A percentile compares a stretch with the other conserved stretches of the same genome.
phyloP scores from a whole-genome alignment of 108 stramenopile genomes.

The Cyclotella baltica region DNA sequence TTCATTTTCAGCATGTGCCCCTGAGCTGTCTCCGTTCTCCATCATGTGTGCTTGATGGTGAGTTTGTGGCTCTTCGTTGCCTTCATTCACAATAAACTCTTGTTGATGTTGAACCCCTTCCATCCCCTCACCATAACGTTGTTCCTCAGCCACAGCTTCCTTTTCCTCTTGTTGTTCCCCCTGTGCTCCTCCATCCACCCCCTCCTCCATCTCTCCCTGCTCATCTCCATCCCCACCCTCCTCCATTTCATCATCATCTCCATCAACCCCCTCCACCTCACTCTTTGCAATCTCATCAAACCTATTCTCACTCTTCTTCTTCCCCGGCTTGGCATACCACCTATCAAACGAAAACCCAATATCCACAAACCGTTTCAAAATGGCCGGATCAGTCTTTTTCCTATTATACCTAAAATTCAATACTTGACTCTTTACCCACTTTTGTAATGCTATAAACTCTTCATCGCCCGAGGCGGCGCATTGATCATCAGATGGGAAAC shows the following conservation, averaged over 20 bases:
- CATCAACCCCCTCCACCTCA: not conserved
- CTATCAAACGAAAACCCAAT: constrained; percentile 48
- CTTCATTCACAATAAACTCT: no score
- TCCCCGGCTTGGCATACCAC: constrained; percentile 47
- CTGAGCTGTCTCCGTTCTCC: no score
- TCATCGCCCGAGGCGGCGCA: constrained; percentile 36
- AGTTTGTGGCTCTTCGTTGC: no score
- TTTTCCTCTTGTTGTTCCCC: not conserved
- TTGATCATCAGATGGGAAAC: constrained; percentile 59
- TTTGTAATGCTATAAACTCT: constrained; percentile 40
- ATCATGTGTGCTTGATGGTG: no score
- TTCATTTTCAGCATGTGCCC: not conserved
- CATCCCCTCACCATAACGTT: no score
- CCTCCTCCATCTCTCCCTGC: not conserved
- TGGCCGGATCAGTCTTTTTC: constrained; percentile 24
- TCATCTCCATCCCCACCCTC: not conserved
- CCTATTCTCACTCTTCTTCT: constrained; percentile 6
- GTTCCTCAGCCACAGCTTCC: no score
- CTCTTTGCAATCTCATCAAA: constrained; percentile 20
- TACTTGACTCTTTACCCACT: constrained; percentile 46
- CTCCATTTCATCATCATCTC: not conserved
- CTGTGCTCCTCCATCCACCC: not conserved
- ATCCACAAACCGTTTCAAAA: constrained; percentile 20
- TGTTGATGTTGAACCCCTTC: no score
- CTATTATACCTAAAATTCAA: constrained; percentile 26